phyloP scores from a whole-genome alignment of 83 land plant genomes.

The Picea engelmannii region DNA sequence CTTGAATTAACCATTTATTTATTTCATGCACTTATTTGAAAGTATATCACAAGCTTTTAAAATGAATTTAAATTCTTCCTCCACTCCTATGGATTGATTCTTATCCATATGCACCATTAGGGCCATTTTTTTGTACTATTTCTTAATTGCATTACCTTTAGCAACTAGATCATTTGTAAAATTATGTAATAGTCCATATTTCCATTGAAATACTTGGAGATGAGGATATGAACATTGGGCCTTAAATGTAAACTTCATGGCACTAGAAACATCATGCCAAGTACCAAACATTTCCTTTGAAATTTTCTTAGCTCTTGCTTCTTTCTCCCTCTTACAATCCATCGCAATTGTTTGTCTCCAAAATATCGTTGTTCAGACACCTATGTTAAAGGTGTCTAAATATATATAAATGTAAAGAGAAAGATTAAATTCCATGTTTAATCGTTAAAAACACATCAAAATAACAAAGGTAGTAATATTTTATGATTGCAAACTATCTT shows the following conservation, averaged over 20 bases:
- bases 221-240: slow-evolving; percentile 32
- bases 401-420: too few relatives aligned
- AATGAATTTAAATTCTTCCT: slow-evolving; percentile 15
- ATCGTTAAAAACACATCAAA: too few relatives aligned
- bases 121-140: slow-evolving; percentile 20
- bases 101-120: slow-evolving; percentile 25
- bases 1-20: background rate
- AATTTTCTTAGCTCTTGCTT: slow-evolving; percentile 42
- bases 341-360: slow-evolving; percentile 5
- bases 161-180: slow-evolving; percentile 13
- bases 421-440: too few relatives aligned
- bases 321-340: slow-evolving; percentile 74
- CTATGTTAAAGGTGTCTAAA: too few relatives aligned
- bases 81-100: slow-evolving; percentile 14
- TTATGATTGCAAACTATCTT: too few relatives aligned
- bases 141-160: background rate
- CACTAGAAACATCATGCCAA: slow-evolving; percentile 11
- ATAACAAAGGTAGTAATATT: too few relatives aligned
- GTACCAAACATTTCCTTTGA: slow-evolving; percentile 15
- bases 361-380: too few relatives aligned
- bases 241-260: slow-evolving; percentile 37
- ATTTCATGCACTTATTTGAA: slow-evolving; percentile 8
- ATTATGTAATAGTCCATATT: slow-evolving; percentile 11
- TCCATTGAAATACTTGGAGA: background rate
- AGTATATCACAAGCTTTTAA: slow-evolving; percentile 19